Conservation (phyloP, 352 stramenopile species). For the Globisporangium barbulae region DNA sequence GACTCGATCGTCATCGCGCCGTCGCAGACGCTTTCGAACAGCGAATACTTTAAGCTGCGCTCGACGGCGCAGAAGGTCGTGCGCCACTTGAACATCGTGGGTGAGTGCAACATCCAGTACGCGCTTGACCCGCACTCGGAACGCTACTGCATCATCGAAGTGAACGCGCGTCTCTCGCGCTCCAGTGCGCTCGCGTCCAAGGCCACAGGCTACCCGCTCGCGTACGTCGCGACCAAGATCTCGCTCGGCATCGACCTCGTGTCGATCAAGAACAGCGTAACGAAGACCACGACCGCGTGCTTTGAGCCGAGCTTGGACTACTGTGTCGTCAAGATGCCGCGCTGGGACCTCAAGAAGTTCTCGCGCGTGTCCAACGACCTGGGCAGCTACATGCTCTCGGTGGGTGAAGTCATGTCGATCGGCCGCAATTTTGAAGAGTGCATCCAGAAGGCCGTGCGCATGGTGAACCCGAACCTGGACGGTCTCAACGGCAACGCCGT, state of each 20-base stretch:
- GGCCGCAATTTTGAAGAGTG: conserved; percentile 95
- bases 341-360: conserved; percentile 98
- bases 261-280: conserved; percentile 95
- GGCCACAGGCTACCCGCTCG: conserved; percentile 97
- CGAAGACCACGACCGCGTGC: conserved; percentile 95
- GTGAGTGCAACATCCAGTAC: conserved; percentile 99
- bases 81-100: conserved; percentile 96
- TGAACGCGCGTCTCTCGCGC: conserved; percentile 97
- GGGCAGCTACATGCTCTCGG: conserved; percentile 96
- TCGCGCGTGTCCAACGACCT: conserved; percentile 93
- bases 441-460: conserved; percentile 97
- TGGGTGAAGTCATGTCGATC: conserved; percentile 98
- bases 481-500: conserved; percentile 73
- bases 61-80: conserved; percentile 96
- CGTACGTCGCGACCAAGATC: conserved; percentile 98
- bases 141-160: conserved; percentile 98
- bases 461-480: conserved; percentile 91
- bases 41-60: conserved; percentile 97
- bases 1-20: conserved; percentile 98
- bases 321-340: conserved; percentile 96
- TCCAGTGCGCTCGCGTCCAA: conserved; percentile 98
- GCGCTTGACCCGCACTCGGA: conserved; percentile 93
- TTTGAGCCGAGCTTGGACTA: conserved; percentile 99
- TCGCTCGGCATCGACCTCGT: conserved; percentile 94
- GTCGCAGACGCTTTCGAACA: conserved; percentile 95